These are phyloP conservation scores for Monilinia vaccinii-corymbosi DNA, from an alignment of 2,329 filamentous ascomycete genomes.

Conservation along the genomic window DNA sequence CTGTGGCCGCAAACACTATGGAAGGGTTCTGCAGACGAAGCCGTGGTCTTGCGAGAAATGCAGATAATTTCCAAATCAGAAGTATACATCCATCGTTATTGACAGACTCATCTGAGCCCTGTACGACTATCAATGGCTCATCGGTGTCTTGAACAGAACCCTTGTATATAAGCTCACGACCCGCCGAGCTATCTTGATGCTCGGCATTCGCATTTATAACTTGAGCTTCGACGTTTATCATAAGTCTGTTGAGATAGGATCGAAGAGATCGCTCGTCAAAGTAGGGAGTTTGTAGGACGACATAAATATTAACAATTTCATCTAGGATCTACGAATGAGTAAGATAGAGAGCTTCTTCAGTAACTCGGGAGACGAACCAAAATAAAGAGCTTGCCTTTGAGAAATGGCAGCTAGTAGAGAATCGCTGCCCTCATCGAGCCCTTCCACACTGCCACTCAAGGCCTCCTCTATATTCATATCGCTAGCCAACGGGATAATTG, in stretches of 20 bases:
- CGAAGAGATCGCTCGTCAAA: slow-evolving; percentile 47
- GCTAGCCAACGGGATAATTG: slow-evolving; percentile 50
- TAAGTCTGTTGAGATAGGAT: slow-evolving; percentile 52
- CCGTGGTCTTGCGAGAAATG: slow-evolving; percentile 50
- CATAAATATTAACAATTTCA: slow-evolving; percentile 61
- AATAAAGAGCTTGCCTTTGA: slow-evolving; percentile 58
- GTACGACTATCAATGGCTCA: slow-evolving; percentile 41
- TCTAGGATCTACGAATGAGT: slow-evolving; percentile 52
- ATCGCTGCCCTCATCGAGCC: slow-evolving; percentile 27
- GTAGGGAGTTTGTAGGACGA: slow-evolving; percentile 57
- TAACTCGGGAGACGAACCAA: slow-evolving; percentile 46
- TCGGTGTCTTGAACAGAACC: slow-evolving; percentile 41
- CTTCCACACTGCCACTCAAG: slow-evolving; percentile 37
- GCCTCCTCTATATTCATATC: slow-evolving; percentile 44
- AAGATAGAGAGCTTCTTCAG: slow-evolving; percentile 31
- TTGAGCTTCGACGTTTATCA: slow-evolving; percentile 57
- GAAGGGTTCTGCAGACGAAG: slow-evolving; percentile 58
- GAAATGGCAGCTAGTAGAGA: slow-evolving; percentile 46
- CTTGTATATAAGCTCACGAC: slow-evolving; percentile 52
- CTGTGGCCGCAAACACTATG: slow-evolving; percentile 54
- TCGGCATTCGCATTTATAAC: slow-evolving; percentile 48
- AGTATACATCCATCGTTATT: slow-evolving; percentile 37
- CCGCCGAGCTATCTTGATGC: slow-evolving; percentile 35
- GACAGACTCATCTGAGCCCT: slow-evolving; percentile 34
- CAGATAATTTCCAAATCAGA: slow-evolving; percentile 50